Conservation (phyloP, 176 grass and related monocot species). For the Puccinellia tenuiflora region DNA sequence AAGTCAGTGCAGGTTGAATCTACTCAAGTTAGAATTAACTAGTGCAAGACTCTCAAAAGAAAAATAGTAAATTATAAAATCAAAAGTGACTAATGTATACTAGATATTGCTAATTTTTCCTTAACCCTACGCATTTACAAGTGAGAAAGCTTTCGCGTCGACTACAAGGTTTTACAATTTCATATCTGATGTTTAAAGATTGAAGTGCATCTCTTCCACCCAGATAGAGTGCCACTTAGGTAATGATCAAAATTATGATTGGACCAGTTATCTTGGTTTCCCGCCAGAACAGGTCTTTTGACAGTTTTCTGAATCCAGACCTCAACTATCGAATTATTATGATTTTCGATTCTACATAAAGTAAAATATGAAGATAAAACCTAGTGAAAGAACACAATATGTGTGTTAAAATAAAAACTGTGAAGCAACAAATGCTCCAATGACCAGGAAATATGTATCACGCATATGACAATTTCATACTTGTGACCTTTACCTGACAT, state of each 20-base stretch:
- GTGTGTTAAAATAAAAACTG: background rate
- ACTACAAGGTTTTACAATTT: background rate
- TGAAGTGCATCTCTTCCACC: background rate
- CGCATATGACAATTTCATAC: background rate
- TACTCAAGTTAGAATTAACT: background rate
- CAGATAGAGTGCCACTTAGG: background rate
- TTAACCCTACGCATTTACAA: background rate
- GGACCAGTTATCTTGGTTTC: background rate
- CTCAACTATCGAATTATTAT: background rate
- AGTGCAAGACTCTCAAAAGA: background rate
- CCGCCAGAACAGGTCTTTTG: background rate
- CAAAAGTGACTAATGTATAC: background rate
- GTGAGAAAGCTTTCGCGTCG: background rate
- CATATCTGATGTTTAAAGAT: background rate
- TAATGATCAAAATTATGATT: background rate
- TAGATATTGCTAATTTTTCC: background rate
- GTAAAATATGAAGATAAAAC: constrained; percentile 7
- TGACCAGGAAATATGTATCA: background rate
- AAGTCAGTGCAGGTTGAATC: background rate
- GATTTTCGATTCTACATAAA: background rate
- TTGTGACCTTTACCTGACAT: background rate
- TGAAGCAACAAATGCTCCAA: background rate
- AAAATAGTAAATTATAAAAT: background rate
- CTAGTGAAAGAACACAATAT: constrained; percentile 11
- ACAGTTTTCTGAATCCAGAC: background rate